Percentiles rank a stretch among this genome's conserved stretches.
phyloP scores from a whole-genome alignment of 225 moss, liverwort and hornwort species.

The Bryoerythrophyllum caledonicum region DNA sequence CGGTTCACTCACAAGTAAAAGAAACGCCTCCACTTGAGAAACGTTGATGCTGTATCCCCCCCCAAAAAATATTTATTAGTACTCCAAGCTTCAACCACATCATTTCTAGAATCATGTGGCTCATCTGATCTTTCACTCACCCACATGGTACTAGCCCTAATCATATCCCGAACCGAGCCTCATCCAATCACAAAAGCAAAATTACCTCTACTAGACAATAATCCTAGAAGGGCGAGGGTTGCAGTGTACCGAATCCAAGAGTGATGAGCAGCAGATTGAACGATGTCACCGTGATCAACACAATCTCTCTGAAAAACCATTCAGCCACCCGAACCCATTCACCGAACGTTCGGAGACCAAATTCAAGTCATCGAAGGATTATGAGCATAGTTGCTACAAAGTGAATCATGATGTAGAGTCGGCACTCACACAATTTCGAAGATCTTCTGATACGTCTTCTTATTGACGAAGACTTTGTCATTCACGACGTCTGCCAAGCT shows the following conservation, averaged over 20 bases:
- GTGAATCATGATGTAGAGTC: not conserved
- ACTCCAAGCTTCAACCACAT: not conserved
- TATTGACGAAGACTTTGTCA: slow-evolving; percentile 54
- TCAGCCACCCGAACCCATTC: slow-evolving; percentile 1
- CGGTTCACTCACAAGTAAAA: slow-evolving; percentile 49
- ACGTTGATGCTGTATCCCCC: slow-evolving; percentile 44
- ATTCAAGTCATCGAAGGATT: not conserved
- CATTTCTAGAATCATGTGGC: not conserved
- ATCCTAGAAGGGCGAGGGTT: not conserved
- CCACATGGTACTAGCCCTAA: not conserved
- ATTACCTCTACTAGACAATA: not conserved
- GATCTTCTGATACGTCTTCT: slow-evolving; percentile 49
- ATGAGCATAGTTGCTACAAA: not conserved
- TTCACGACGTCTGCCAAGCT: slow-evolving; percentile 30
- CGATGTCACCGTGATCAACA: slow-evolving; percentile 48
- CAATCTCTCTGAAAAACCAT: slow-evolving; percentile 40
- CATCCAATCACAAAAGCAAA: too few relatives aligned
- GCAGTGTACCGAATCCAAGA: slow-evolving; percentile 52
- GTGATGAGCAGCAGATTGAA: slow-evolving; percentile 51
- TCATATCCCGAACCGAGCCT: too few relatives aligned
- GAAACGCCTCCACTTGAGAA: slow-evolving; percentile 53
- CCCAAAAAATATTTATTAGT: not conserved
- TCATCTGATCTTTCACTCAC: not conserved
- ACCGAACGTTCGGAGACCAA: not conserved
- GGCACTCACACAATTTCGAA: slow-evolving; percentile 50